These are phyloP conservation scores for Petunia hybrid DNA, from an alignment of 305 asterid species.

Conservation along the genomic window DNA sequence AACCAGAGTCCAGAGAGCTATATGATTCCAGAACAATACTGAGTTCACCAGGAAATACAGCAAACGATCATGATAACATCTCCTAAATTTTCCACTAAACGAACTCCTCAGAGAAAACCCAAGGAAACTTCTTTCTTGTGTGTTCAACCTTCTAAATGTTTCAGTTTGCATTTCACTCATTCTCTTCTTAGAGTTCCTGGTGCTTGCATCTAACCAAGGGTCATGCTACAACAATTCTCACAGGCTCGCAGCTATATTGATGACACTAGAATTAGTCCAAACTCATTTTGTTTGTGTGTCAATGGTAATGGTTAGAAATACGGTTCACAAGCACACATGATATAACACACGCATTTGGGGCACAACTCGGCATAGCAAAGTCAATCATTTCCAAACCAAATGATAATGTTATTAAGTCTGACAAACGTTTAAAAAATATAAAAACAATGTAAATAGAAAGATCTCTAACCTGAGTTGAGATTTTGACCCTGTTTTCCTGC, in stretches of 20 bases:
- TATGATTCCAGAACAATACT: neutral
- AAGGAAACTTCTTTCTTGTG: neutral
- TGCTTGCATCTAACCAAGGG: neutral
- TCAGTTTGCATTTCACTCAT: neutral
- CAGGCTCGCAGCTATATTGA: slow-evolving; percentile 31
- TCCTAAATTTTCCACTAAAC: neutral
- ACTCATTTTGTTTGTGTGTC: no score
- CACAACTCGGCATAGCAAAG: slow-evolving; percentile 6
- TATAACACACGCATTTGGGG: neutral
- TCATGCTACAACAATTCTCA: slow-evolving; percentile 18
- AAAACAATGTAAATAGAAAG: neutral
- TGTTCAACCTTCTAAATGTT: neutral
- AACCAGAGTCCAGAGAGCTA: neutral
- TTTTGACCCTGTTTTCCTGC: slow-evolving; percentile 28
- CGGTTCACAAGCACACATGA: neutral
- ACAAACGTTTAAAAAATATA: slow-evolving; percentile 1
- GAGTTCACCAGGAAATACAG: neutral
- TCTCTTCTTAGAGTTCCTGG: neutral
- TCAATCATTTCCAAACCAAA: neutral
- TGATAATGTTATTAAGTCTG: neutral
- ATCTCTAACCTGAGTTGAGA: slow-evolving; percentile 31
- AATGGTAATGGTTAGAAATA: neutral
- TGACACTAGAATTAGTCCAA: slow-evolving; percentile 38
- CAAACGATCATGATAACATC: neutral
- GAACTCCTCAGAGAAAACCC: neutral